Base-by-base conservation (phyloP, 1,284 basidiomycete genomes). In the Papiliotrema fonsecae region DNA sequence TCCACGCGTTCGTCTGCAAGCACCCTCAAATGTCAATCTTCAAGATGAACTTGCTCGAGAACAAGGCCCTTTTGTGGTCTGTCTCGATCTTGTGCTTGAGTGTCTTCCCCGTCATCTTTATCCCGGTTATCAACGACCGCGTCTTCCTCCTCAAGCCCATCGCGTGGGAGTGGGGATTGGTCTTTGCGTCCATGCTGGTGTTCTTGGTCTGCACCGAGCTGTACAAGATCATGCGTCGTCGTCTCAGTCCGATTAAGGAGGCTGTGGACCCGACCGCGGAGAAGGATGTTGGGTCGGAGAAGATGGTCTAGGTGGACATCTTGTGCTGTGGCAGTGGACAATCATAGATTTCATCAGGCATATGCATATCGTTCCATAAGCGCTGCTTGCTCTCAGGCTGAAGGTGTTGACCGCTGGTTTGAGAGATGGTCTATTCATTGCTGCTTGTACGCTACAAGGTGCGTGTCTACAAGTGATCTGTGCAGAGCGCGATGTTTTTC, bases 61-160 rank as follows among this genome's bases (percentile, higher is more conserved):
- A 82, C 70, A 78, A 77, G 55, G 68, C 80, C 34, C 72, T 82
- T 16, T 72, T 82, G 35, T 81, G 77, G 75, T 76, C 64, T 47
- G 64, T 63, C 40, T 61, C 70, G 25, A 65, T 64, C 11, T 57
- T 73, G 21, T 45, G 58, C 1, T 58, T 70, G 30, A 47, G 58
- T n/a, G 65, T 64, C 22, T 72, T 72, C 64, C 71, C 69, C 26
- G 56, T 72, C 41, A 60, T 74, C 32, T 73, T 73, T 59, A 75
- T 75, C 35, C 73, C 73, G 11, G 51, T 51, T 10, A 70, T 75
- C 62, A 70, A 67, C 57, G 56, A 71, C 54, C 60, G 65, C 26
- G 72, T 69, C 38, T 72, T 73, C 63, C 60, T 67, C 25, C 50
- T 71, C 45, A 57, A 57, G 27, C 48, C 61, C 4, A 57, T 73